These are phyloP conservation scores for Fulvia fulva DNA, from an alignment of 2,329 filamentous ascomycete genomes.

Conservation along the genomic window DNA sequence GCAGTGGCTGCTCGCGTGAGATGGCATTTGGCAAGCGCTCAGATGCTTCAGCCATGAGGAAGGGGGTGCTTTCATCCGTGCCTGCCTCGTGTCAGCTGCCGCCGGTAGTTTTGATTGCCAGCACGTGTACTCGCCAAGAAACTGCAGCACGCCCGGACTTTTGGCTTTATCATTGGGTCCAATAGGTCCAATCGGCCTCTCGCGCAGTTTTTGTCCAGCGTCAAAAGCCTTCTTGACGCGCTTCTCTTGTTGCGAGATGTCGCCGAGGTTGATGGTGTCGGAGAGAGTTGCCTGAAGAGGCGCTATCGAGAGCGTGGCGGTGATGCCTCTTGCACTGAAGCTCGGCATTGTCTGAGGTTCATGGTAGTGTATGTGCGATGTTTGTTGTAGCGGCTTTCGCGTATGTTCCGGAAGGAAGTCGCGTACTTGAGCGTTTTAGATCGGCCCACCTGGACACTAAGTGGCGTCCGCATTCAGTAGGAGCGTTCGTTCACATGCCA, in stretches of 20 bases:
- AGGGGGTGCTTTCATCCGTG: constrained; percentile 27
- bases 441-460: not conserved
- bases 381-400: not conserved
- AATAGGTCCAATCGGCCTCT: constrained; percentile 18
- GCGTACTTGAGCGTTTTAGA: not conserved
- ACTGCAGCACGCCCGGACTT: constrained; percentile 25
- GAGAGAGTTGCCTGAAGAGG: constrained; percentile 23
- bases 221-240: constrained; percentile 20
- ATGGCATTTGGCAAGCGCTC: not conserved
- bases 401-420: not conserved
- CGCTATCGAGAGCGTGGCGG: constrained; percentile 23
- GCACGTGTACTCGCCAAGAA: constrained; percentile 25
- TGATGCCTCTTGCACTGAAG: constrained; percentile 28
- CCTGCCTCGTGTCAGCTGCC: not conserved
- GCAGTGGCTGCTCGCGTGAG: not conserved
- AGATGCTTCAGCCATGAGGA: constrained; percentile 32
- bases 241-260: constrained; percentile 15
- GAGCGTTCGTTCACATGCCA: not conserved
- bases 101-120: not conserved
- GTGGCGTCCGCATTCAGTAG: not conserved
- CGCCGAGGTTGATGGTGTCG: constrained; percentile 15
- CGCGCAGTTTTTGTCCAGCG: constrained; percentile 18
- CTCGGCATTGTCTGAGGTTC: constrained; percentile 27
- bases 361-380: not conserved
- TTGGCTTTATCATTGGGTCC: constrained; percentile 16